Evolutionary conservation across 805 yeast genomes (phyloP).

Genomic region (Wickerhamomyces tratensis): DNA sequence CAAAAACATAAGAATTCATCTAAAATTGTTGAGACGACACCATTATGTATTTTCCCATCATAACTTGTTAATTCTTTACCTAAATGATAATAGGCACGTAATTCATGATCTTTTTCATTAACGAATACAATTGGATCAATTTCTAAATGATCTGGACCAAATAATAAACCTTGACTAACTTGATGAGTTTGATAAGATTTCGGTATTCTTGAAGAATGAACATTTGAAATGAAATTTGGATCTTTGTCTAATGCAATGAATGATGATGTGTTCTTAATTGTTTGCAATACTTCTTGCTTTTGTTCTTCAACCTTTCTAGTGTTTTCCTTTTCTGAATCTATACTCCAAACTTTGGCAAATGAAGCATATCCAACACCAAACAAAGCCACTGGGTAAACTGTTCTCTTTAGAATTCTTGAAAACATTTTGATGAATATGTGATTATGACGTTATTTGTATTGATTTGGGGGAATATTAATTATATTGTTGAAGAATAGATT

Average conservation of each 20-base stretch:
- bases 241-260: constrained; percentile 5
- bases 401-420: constrained; percentile 7
- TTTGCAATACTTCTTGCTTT: constrained; percentile 20
- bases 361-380: constrained; percentile 17
- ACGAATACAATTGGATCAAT: constrained; percentile 67
- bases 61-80: constrained; percentile 59
- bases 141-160: constrained; percentile 58
- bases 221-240: constrained; percentile 15
- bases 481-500: no score
- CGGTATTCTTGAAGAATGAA: constrained; percentile 41
- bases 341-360: constrained; percentile 18
- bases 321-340: constrained; percentile 8
- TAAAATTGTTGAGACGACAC: constrained; percentile 64
- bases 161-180: constrained; percentile 63
- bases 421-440: not conserved
- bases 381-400: constrained; percentile 8
- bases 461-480: no score
- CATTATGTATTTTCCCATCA: constrained; percentile 73
- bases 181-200: constrained; percentile 49
- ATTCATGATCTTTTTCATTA: constrained; percentile 38
- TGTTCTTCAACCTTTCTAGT: constrained; percentile 12
- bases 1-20: constrained; percentile 83
- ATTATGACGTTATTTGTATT: no score
- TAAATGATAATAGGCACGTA: constrained; percentile 60
- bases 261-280: constrained; percentile 16